Conservation (phyloP, 2,329 filamentous ascomycete genomes). For the Chaetomium globosum region DNA sequence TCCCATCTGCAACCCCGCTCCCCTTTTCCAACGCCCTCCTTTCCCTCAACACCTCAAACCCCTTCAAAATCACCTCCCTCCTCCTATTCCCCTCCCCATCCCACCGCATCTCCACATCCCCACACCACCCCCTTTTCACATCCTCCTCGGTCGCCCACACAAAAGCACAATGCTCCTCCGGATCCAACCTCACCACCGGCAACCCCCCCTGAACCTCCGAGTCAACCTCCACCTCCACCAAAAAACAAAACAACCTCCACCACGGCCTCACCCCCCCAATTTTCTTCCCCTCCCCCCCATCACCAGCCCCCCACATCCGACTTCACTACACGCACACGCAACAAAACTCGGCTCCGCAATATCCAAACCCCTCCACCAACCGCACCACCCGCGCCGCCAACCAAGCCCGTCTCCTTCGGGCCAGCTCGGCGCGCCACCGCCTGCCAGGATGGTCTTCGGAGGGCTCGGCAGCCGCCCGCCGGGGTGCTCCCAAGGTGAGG, state of each 20-base stretch:
- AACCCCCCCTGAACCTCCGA: too few relatives aligned
- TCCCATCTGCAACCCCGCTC: not conserved
- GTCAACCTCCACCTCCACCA: not conserved
- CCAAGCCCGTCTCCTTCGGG: not conserved
- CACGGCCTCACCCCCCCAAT: not conserved
- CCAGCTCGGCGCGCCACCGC: not conserved
- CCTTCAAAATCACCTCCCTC: not conserved
- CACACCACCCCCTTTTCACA: not conserved
- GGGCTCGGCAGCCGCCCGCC: not conserved
- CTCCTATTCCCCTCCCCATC: not conserved
- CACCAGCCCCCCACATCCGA: too few relatives aligned
- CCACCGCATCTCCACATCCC: not conserved
- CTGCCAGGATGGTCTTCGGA: not conserved
- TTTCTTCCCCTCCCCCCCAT: too few relatives aligned
- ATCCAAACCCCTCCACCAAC: not conserved
- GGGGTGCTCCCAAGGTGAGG: not conserved
- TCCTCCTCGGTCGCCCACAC: not conserved
- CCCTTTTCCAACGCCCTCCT: not conserved
- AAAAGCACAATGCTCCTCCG: slow-evolving; percentile 5
- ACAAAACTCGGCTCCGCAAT: not conserved
- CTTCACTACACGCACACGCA: too few relatives aligned
- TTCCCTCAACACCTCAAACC: slow-evolving; percentile 1
- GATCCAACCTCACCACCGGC: not conserved
- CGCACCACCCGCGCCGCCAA: not conserved
- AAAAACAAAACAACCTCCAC: not conserved